Evolutionary conservation across 2,329 filamentous ascomycete genomes (phyloP).

Genomic region (Elsinoe australis): DNA sequence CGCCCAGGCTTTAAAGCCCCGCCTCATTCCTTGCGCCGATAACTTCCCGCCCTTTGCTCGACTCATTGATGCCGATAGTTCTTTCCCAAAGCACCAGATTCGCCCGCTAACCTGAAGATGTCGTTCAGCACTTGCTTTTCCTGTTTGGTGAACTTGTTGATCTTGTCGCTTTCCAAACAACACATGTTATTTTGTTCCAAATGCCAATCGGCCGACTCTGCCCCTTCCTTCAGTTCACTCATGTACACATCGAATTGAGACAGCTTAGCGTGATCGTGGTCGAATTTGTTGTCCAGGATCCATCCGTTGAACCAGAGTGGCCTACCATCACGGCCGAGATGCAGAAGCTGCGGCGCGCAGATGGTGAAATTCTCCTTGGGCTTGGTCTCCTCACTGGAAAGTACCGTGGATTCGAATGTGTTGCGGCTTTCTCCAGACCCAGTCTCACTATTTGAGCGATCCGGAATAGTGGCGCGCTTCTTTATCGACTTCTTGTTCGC

Average conservation of each 20-base stretch:
- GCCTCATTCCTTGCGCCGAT: no score
- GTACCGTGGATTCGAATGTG: no score
- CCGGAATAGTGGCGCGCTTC: conserved; percentile 8
- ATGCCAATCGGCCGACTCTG: conserved; percentile 28
- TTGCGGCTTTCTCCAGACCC: no score
- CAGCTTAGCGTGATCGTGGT: conserved; percentile 31
- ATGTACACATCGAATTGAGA: conserved; percentile 33
- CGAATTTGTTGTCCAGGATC: conserved; percentile 37
- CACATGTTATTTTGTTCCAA: conserved; percentile 33
- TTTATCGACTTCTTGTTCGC: not conserved
- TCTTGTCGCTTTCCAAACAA: conserved; percentile 29
- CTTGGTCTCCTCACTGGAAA: no score
- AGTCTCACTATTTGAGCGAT: conserved; percentile 1
- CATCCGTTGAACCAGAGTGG: conserved; percentile 45
- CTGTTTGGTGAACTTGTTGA: conserved; percentile 24
- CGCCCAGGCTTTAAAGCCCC: no score
- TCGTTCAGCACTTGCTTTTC: conserved; percentile 28
- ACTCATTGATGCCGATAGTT: not conserved
- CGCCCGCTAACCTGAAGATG: conserved; percentile 26
- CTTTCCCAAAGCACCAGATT: conserved; percentile 17
- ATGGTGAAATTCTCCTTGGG: conserved; percentile 26
- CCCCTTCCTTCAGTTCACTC: conserved; percentile 27
- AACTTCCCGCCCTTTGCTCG: no score
- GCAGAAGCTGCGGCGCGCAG: conserved; percentile 41
- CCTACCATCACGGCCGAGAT: conserved; percentile 35